Conservation (phyloP, 2,329 filamentous ascomycete species). For the Botryotinia calthae region DNA sequence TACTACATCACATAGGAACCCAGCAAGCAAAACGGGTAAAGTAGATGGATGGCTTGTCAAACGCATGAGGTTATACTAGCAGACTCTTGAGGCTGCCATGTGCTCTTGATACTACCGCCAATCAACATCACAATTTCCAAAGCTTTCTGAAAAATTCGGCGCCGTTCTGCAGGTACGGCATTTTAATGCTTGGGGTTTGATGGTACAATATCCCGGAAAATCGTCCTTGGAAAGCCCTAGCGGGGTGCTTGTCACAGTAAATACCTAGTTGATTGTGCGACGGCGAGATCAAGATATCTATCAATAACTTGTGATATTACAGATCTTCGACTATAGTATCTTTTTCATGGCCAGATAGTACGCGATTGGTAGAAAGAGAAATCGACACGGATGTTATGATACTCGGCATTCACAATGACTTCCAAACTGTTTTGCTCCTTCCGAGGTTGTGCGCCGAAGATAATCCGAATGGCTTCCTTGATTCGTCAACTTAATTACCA, state of each 20-base stretch:
- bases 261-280: neutral
- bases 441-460: neutral
- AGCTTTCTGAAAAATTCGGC: neutral
- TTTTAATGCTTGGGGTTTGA: neutral
- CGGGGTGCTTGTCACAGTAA: neutral
- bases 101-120: neutral
- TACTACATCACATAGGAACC: neutral
- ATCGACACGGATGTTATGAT: neutral
- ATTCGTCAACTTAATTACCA: neutral
- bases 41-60: neutral
- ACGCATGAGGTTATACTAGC: neutral
- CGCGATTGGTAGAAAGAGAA: neutral
- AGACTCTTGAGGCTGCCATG: neutral
- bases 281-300: neutral
- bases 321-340: neutral
- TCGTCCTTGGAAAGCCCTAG: neutral
- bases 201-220: neutral
- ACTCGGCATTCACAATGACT: neutral
- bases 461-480: neutral
- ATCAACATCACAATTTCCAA: neutral
- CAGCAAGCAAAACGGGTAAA: slow-evolving; percentile 5
- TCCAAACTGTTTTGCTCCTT: neutral
- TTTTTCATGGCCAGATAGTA: neutral
- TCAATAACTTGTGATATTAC: neutral
- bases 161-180: slow-evolving; percentile 14